Percentiles rank a stretch among this genome's conserved stretches.
Evolutionary conservation across 2,329 filamentous ascomycete species (phyloP).

Genomic region (Pyrenophora graminea): DNA sequence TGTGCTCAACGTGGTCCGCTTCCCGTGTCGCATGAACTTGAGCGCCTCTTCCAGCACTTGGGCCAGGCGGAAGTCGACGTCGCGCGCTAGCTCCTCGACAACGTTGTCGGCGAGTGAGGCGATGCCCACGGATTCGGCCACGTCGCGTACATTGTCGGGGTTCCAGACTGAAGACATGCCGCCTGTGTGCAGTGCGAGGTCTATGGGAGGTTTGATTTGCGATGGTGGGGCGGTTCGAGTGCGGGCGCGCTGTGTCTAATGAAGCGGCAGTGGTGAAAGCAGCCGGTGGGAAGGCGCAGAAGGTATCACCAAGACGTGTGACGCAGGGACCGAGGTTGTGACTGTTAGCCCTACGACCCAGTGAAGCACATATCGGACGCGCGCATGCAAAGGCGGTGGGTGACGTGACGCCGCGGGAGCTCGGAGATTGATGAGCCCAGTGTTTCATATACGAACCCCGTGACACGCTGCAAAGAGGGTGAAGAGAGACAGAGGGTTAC

Average conservation of each 20-base stretch:
- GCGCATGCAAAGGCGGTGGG: constrained; percentile 28
- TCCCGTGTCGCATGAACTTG: constrained; percentile 92
- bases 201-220: constrained; percentile 13
- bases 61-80: constrained; percentile 92
- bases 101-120: constrained; percentile 80
- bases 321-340: constrained; percentile 32
- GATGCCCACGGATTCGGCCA: constrained; percentile 94
- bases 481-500: not conserved
- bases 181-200: constrained; percentile 17
- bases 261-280: constrained; percentile 14
- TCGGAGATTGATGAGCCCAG: not conserved
- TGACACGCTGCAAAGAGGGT: not conserved
- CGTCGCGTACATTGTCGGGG: constrained; percentile 90
- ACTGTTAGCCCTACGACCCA: constrained; percentile 39
- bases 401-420: constrained; percentile 1
- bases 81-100: constrained; percentile 82
- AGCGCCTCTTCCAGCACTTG: constrained; percentile 93
- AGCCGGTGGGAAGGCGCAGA: constrained; percentile 26
- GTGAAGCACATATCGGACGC: constrained; percentile 36
- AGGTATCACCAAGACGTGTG: constrained; percentile 34
- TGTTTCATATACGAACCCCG: not conserved
- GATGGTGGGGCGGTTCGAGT: constrained; percentile 12
- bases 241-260: constrained; percentile 13
- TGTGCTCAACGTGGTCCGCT: constrained; percentile 83
- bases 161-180: constrained; percentile 75